Evolutionary conservation across 768 basidiomycete species (phyloP).

Genomic region (Paxillus ammoniavirescens): DNA sequence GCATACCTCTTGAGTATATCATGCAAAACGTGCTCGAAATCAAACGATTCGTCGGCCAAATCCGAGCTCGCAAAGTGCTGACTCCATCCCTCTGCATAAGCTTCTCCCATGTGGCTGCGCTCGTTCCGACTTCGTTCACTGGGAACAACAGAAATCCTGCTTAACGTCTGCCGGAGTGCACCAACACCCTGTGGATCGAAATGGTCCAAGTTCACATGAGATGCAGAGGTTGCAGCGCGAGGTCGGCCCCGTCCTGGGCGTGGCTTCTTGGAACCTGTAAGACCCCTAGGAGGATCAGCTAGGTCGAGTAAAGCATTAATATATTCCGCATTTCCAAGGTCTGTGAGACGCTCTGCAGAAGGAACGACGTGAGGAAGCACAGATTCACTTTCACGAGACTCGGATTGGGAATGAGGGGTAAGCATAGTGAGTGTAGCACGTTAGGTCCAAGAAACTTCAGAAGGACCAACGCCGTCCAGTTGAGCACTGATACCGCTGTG

Average conservation of each 20-base stretch:
- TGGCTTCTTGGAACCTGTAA: not conserved
- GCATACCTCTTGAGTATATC: conserved; percentile 24
- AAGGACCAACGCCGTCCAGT: too few relatives aligned
- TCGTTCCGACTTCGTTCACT: conserved; percentile 1
- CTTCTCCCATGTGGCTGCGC: not conserved
- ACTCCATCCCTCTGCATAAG: not conserved
- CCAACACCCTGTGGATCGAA: conserved; percentile 55
- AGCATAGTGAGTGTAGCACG: not conserved
- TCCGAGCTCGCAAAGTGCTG: not conserved
- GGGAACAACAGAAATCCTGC: conserved; percentile 10
- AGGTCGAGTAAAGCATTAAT: conserved; percentile 12
- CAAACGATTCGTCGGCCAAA: conserved; percentile 25
- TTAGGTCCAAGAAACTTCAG: not conserved
- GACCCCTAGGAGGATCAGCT: not conserved
- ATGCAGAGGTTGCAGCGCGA: conserved; percentile 12
- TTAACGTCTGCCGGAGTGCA: conserved; percentile 17
- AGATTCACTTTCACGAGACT: not conserved
- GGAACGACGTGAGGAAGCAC: not conserved
- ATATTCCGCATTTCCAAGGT: conserved; percentile 13
- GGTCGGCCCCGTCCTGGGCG: not conserved
- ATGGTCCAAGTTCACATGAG: conserved; percentile 42
- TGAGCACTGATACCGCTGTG: not conserved
- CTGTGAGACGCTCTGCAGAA: not conserved
- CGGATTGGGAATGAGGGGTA: not conserved
- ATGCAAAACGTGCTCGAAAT: conserved; percentile 29